phyloP scores from a whole-genome alignment of 495 filamentous ascomycete genomes.

The Symbiotaphrina buchneri region DNA sequence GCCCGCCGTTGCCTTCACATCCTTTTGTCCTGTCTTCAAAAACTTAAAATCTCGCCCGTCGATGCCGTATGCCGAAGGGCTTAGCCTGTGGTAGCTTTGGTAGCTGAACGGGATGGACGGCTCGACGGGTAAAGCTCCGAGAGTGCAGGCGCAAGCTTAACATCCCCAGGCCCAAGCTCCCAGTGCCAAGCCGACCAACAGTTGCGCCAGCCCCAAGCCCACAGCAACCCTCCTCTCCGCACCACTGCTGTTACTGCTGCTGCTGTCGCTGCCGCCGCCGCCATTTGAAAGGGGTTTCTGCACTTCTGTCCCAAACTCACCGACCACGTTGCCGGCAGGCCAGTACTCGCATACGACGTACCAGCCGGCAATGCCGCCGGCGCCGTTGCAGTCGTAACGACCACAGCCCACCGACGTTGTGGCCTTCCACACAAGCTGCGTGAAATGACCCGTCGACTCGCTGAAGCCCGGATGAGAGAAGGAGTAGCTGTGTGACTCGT shows the following conservation, averaged over 20 bases:
- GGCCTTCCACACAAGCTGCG: conserved; percentile 60
- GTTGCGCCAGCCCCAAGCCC: too few relatives aligned
- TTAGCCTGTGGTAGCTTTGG: too few relatives aligned
- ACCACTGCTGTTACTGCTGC: background rate
- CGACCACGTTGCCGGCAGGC: conserved; percentile 49
- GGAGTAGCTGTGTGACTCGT: conserved; percentile 36
- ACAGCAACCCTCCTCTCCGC: too few relatives aligned
- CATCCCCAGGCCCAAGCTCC: too few relatives aligned
- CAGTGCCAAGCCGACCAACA: too few relatives aligned
- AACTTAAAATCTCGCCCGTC: too few relatives aligned
- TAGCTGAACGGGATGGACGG: too few relatives aligned
- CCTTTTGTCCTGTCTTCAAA: too few relatives aligned
- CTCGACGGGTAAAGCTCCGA: too few relatives aligned
- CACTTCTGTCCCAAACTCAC: conserved; percentile 30
- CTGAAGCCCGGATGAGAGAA: conserved; percentile 29
- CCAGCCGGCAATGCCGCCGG: conserved; percentile 29
- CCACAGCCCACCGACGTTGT: conserved; percentile 53
- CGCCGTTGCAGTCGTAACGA: conserved; percentile 24
- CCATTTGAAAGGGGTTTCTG: background rate
- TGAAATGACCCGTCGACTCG: conserved; percentile 61
- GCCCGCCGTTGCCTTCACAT: too few relatives aligned
- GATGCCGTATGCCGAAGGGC: too few relatives aligned
- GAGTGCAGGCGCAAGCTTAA: too few relatives aligned
- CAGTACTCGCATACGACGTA: conserved; percentile 67
- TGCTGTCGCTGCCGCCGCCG: background rate